Evolutionary conservation across 768 basidiomycete genomes (phyloP), one percentile per base, ranked within the genome.

Genomic region (Tricholoma furcatifolium): DNA sequence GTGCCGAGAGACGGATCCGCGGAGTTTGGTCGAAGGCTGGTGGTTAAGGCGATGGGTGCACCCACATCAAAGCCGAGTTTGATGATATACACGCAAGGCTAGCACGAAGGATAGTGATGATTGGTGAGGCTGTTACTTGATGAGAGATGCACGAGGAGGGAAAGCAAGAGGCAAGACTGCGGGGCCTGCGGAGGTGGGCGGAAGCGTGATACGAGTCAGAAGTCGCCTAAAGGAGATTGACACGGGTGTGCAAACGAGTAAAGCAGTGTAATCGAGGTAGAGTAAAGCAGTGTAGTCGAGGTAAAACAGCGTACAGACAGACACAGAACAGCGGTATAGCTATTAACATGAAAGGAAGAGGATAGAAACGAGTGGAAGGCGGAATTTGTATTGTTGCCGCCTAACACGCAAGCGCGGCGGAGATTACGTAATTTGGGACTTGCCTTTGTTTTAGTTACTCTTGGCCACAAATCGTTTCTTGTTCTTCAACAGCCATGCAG

Each of bases 401-500:
- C 30, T n/a, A 14, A 43, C 51, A 55, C 57, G 57, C 53, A 59
- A 55, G 57, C 57, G 46, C 24, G 47, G 50, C 54, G 47, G 46
- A 52, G 53, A 43, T 59, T 52, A 59, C 47, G n/a, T 55, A 51
- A 59, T 4, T 3, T 12, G 20, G 14, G 27, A 27, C 27, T 27
- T 17, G 18, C n/a, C 51, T 41, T 50, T 47, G 47, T 53, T 56
- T 55, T 56, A 42, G 21, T 47, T 38, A 24, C 34, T 12, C 27
- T 20, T 48, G 53, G 48, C 47, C 49, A 54, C 49, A 51, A 38
- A 32, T 18, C 27, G 27, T 54, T 11, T 48, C 35, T 39, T 18
- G 24, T 39, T 31, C 30, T 38, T 47, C 27, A 3, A 30, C 40
- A 27, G 43, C 50, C 47, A 78, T 78, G 77, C 73, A 72, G 49